Percentiles rank a stretch among this genome's conserved stretches.
Evolutionary conservation across 2,329 filamentous ascomycete species (phyloP).

Genomic region (Fusarium torulosum): DNA sequence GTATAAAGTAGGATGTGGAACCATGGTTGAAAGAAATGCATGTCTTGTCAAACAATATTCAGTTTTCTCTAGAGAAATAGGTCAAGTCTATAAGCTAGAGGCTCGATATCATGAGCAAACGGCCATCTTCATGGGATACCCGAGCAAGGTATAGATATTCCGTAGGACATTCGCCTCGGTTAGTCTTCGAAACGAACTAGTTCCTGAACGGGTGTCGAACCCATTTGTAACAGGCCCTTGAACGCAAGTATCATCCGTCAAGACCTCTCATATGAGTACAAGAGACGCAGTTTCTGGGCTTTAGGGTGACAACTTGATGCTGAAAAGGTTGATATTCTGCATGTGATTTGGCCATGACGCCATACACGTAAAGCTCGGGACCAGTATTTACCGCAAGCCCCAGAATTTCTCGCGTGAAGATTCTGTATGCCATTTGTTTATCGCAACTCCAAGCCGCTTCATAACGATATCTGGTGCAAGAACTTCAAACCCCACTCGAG

Average conservation of each 20-base stretch:
- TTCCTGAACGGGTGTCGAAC: too few relatives aligned
- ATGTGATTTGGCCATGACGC: not conserved
- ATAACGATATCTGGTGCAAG: too few relatives aligned
- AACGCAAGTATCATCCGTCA: not conserved
- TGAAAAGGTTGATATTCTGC: not conserved
- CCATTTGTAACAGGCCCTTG: not conserved
- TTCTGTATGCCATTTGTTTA: not conserved
- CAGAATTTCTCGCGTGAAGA: not conserved
- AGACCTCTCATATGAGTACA: not conserved
- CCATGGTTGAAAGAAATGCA: not conserved
- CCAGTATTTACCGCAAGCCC: not conserved
- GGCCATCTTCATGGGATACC: not conserved
- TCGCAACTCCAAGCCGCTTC: not conserved
- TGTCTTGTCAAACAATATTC: not conserved
- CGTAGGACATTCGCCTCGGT: too few relatives aligned
- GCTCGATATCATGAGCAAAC: not conserved
- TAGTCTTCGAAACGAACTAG: not conserved
- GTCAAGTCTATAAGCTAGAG: not conserved
- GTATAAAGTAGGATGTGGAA: not conserved
- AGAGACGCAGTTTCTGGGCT: not conserved
- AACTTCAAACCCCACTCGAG: not conserved
- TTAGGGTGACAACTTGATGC: too few relatives aligned
- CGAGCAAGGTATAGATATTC: not conserved
- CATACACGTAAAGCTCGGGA: not conserved
- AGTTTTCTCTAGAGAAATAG: not conserved